These are phyloP conservation scores for Leishmania gerbilli DNA, from an alignment of 208 protist species.

Conservation along the genomic window DNA sequence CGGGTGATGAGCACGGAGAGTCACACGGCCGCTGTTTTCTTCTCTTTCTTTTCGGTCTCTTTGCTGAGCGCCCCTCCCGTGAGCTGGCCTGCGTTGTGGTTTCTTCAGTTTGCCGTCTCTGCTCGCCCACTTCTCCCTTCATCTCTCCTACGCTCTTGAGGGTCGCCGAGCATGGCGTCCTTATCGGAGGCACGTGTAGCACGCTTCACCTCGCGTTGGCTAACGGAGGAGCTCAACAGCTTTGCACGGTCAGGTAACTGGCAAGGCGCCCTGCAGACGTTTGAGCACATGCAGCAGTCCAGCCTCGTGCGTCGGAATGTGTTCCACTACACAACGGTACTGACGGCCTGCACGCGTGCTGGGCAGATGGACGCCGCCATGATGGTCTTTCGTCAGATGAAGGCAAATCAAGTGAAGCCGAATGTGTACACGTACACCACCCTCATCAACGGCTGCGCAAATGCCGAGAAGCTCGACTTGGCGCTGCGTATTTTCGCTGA, in stretches of 20 bases:
- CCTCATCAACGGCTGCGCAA: conserved; percentile 74
- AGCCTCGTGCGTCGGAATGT: conserved; percentile 86
- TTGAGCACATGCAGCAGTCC: conserved; percentile 63
- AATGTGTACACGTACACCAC: conserved; percentile 93
- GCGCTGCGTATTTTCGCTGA: conserved; percentile 77
- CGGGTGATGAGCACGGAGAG: background rate
- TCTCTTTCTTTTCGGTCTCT: conserved; percentile 8
- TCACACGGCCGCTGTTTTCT: background rate
- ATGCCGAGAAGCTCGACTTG: conserved; percentile 47
- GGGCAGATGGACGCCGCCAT: conserved; percentile 73
- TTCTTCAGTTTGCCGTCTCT: background rate
- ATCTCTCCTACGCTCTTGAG: background rate
- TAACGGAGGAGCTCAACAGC: conserved; percentile 86
- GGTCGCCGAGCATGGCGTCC: conserved; percentile 48
- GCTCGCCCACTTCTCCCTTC: background rate
- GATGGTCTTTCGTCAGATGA: conserved; percentile 73
- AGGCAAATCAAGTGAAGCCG: conserved; percentile 60
- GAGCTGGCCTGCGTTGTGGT: background rate
- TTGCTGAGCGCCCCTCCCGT: background rate
- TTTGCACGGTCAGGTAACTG: conserved; percentile 76
- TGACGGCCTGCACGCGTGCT: conserved; percentile 78
- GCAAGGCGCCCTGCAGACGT: conserved; percentile 71
- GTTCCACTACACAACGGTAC: conserved; percentile 89
- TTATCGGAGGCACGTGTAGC: conserved; percentile 63
- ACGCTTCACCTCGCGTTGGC: conserved; percentile 77